Base-by-base conservation (phyloP, 352 stramenopile species). In the Phytopythium litorale region DNA sequence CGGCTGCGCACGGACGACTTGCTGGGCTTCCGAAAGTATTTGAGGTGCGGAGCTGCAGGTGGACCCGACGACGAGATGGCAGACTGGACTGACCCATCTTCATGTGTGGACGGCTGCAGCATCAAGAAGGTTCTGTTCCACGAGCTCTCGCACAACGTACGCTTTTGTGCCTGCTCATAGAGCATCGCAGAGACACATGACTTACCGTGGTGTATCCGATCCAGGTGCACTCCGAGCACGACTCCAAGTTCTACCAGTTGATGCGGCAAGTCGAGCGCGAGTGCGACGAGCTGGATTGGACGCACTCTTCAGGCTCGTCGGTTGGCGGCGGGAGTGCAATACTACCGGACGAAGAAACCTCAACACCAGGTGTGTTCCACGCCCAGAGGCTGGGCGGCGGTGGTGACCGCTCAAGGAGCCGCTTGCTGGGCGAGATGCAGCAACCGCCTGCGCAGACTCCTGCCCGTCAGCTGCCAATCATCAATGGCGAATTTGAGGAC, bases 91-190 rank as follows among this genome's bases (percentile, higher is more conserved):
- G 60, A 61, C 30, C 0, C 7, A 12, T 65, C 28, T 9, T 0
- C 43, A 25, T 23, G 57, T n/a, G 60, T 55, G 18, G 18, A 45
- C 32, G 40, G 16, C 13, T 50, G 77, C 53, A 96, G 76, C 53
- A 96, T 98, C 71, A 91, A 92, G 64, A 97, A 98, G 68, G 92
- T 97, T 18, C 70, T 98, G 2, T 98, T 87, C 55, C 95, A 98
- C 73, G 95, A 98, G 66, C 81, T 98, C 33, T 81, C 91, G 6
- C 95, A 98, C 72, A 98, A 98, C 64, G 91, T 97, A 75, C 48
- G 7, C 7, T 48, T 30, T 21, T 25, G 4, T 15, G 9, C 9
- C 8, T 3, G 9, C 2, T 40, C 9, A 9, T 16, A 9, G 6
- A 15, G 35, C 2, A 15, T 40, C 8, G 35, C 8, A 4, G 12